phyloP scores from a whole-genome alignment of 805 yeast species.

The Spathaspora hagerdaliae region DNA sequence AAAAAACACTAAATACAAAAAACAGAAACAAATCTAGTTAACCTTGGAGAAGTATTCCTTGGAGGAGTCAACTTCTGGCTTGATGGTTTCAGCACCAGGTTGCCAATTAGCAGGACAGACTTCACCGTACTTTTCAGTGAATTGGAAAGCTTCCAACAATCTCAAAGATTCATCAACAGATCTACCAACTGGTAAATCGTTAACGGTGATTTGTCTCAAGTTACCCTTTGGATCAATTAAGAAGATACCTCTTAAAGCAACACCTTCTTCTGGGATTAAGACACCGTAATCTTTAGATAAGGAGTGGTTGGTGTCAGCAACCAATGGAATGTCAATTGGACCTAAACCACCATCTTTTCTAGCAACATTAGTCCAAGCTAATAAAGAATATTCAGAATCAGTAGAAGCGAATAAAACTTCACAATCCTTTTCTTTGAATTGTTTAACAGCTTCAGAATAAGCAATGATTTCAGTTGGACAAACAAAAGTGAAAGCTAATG shows the following conservation, averaged over 20 bases:
- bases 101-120: conserved; percentile 99
- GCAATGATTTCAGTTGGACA: conserved; percentile 99
- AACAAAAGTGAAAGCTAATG: conserved; percentile 98
- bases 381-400: conserved; percentile 94
- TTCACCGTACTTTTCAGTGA: conserved; percentile 98
- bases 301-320: conserved; percentile 96
- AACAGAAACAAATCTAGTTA: conserved; percentile 40
- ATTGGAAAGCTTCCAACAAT: conserved; percentile 98
- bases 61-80: conserved; percentile 81
- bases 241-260: conserved; percentile 97
- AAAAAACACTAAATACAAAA: too few species aligned
- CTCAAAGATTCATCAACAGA: conserved; percentile 97
- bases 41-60: conserved; percentile 90
- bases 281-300: conserved; percentile 97
- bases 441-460: conserved; percentile 90
- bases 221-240: conserved; percentile 93
- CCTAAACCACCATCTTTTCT: conserved; percentile 99
- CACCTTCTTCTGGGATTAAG: conserved; percentile 91
- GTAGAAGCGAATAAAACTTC: conserved; percentile 95
- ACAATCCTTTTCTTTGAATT: conserved; percentile 81
- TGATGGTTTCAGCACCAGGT: conserved; percentile 75
- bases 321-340: conserved; percentile 86
- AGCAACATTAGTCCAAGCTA: conserved; percentile 97
- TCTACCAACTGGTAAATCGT: conserved; percentile 99
- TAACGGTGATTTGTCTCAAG: conserved; percentile 95